A percentile compares a stretch with the other conserved stretches of the same genome.
These are phyloP conservation scores for Termitomyces sp. DNA, from an alignment of 1,284 basidiomycete genomes.

Conservation along the genomic window DNA sequence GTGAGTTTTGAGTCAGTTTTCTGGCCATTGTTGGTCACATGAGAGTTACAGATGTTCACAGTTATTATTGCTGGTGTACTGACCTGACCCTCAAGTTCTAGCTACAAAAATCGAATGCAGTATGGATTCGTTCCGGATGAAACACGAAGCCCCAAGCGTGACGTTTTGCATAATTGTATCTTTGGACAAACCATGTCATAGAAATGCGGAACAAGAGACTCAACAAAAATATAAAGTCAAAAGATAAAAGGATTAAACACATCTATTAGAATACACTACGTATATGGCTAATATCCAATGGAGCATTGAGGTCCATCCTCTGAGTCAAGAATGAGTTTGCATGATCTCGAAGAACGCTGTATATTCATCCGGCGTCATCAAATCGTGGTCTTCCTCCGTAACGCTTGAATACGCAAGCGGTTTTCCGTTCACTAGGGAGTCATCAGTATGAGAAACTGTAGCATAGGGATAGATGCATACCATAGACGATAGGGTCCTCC, in stretches of 20 bases:
- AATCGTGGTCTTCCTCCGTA: slow-evolving; percentile 76
- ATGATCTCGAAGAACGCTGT: slow-evolving; percentile 69
- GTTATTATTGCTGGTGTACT: no score
- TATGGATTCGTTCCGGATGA: no score
- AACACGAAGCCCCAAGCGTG: no score
- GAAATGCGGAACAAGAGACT: no score
- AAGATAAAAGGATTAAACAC: neutral
- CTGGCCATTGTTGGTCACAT: no score
- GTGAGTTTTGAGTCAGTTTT: no score
- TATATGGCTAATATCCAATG: neutral
- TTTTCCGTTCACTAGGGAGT: slow-evolving; percentile 58
- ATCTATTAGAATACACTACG: neutral
- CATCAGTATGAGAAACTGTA: neutral
- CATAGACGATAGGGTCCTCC: slow-evolving; percentile 25
- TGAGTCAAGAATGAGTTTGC: slow-evolving; percentile 31
- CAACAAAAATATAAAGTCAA: no score
- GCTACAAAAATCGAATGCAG: no score
- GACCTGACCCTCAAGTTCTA: no score
- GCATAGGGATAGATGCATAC: slow-evolving; percentile 34
- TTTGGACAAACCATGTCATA: no score
- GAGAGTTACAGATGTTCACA: no score
- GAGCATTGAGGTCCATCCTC: neutral
- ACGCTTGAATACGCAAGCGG: slow-evolving; percentile 65
- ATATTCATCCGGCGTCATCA: slow-evolving; percentile 83
- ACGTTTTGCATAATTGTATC: no score